Evolutionary conservation across 2,329 filamentous ascomycete genomes (phyloP).

Genomic region (Teratosphaeria nubilosa): DNA sequence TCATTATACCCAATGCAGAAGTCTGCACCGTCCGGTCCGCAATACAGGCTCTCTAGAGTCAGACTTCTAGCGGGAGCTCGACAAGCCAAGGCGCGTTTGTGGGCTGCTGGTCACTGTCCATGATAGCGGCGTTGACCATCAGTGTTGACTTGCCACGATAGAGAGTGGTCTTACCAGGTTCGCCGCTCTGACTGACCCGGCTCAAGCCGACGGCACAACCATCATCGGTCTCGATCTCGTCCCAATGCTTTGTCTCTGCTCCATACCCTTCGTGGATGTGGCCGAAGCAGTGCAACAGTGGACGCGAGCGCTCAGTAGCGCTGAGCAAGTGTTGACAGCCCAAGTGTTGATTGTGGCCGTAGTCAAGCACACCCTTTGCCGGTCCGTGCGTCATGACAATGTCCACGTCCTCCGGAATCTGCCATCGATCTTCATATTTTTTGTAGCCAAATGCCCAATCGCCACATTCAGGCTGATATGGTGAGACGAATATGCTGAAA

Average conservation of each 20-base stretch:
- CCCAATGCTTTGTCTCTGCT: constrained; percentile 44
- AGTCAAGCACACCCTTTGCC: constrained; percentile 22
- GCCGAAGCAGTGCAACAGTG: constrained; percentile 46
- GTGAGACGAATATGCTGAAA: constrained; percentile 43
- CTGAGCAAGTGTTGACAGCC: constrained; percentile 39
- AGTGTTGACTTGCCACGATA: not conserved
- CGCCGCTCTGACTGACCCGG: not conserved
- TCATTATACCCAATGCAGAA: not conserved
- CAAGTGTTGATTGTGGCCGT: constrained; percentile 13
- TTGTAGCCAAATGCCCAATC: constrained; percentile 45
- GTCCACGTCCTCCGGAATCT: constrained; percentile 19
- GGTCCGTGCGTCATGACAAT: constrained; percentile 34
- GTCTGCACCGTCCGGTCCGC: too few relatives aligned
- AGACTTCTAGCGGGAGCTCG: not conserved
- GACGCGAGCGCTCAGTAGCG: constrained; percentile 35
- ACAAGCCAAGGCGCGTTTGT: not conserved
- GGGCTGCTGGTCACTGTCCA: not conserved
- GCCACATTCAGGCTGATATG: constrained; percentile 43
- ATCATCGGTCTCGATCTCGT: constrained; percentile 16
- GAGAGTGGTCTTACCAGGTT: not conserved
- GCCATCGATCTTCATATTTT: constrained; percentile 30
- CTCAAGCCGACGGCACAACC: not conserved
- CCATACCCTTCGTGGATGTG: constrained; percentile 54
- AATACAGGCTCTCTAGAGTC: not conserved
- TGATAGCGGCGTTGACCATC: not conserved